These are phyloP conservation scores for Curvularia lunata DNA, from an alignment of 2,329 filamentous ascomycete species.

Conservation along the genomic window DNA sequence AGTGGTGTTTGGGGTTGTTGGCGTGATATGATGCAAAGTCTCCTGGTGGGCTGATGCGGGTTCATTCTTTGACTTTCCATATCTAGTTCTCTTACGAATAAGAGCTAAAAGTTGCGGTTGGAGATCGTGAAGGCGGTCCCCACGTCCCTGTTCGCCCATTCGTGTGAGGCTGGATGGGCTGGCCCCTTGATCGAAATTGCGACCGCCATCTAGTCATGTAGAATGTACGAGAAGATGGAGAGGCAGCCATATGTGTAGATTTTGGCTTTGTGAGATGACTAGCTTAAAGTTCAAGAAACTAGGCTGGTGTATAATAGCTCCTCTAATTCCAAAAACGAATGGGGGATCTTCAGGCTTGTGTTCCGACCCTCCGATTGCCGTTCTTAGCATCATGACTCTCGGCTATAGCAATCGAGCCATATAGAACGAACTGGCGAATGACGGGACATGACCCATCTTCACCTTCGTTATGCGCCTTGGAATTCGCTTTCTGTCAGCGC, in stretches of 20 bases:
- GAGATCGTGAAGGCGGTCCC: not conserved
- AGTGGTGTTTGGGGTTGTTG: not conserved
- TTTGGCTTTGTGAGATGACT: not conserved
- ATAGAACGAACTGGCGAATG: not conserved
- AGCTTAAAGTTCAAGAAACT: not conserved
- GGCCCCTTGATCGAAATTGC: not conserved
- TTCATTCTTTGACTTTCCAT: not conserved
- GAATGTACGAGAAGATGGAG: not conserved
- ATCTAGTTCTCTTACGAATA: not conserved
- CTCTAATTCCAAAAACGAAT: not conserved
- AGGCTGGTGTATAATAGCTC: not conserved
- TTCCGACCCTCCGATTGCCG: not conserved
- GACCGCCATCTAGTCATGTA: not conserved
- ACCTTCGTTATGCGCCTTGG: not conserved
- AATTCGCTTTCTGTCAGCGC: slow-evolving; percentile 1
- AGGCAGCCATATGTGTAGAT: not conserved
- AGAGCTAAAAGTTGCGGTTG: not conserved
- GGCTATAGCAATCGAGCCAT: not conserved
- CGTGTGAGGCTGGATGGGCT: not conserved
- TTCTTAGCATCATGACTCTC: not conserved
- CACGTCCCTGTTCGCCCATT: not conserved
- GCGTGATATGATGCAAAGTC: not conserved
- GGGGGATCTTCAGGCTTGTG: not conserved
- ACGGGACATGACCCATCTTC: not conserved
- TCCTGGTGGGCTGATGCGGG: not conserved